Percentiles rank a stretch among this genome's conserved stretches.
Conservation (phyloP, 164 flowering plant genomes). For the Magnolia changhungtana region DNA sequence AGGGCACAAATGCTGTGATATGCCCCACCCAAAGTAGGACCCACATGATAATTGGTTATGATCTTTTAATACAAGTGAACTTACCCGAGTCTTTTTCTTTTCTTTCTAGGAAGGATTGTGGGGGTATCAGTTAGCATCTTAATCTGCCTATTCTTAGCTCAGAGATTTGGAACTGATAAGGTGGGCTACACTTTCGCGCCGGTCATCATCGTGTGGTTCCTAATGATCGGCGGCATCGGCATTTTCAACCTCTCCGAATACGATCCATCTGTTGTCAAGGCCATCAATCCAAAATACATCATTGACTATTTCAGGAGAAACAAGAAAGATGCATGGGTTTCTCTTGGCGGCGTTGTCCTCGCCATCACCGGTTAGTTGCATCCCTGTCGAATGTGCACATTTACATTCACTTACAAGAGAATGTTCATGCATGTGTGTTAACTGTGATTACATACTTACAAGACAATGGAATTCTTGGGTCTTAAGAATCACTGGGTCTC, state of each 20-base stretch:
- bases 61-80: neutral
- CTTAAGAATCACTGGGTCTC: no score
- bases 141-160: constrained; percentile 40
- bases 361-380: constrained; percentile 41
- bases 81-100: neutral
- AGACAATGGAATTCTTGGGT: no score
- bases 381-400: no score
- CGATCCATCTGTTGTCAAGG: constrained; percentile 50
- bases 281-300: constrained; percentile 54
- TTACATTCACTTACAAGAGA: no score
- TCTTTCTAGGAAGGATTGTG: constrained; percentile 38
- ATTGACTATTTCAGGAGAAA: constrained; percentile 55
- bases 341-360: constrained; percentile 70
- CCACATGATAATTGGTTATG: no score
- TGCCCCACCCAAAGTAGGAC: no score
- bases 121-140: constrained; percentile 45
- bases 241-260: constrained; percentile 45
- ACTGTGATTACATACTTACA: no score
- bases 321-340: constrained; percentile 56
- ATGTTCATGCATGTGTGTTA: no score
- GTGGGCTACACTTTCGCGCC: constrained; percentile 75
- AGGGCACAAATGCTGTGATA: no score
- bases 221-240: constrained; percentile 43
- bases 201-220: constrained; percentile 57
- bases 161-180: constrained; percentile 71